Conservation (phyloP, 768 basidiomycete genomes). For the Pisolithus microcarpus region DNA sequence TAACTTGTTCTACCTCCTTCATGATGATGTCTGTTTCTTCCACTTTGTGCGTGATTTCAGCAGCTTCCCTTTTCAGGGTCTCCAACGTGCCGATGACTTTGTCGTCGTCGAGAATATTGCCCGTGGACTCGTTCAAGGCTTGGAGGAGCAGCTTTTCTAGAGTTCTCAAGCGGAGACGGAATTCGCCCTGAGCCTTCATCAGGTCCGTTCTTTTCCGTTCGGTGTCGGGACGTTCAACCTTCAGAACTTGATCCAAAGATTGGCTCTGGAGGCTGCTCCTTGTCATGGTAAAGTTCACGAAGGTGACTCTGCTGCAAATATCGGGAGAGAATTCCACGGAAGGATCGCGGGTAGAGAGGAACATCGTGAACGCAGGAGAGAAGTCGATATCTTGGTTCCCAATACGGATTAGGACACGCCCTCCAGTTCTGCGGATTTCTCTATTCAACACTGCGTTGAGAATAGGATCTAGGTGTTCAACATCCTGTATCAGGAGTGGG, state of each 20-base stretch:
- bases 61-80: constrained; percentile 92
- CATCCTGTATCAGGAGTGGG: constrained; percentile 94
- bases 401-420: constrained; percentile 92
- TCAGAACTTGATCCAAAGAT: constrained; percentile 93
- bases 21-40: constrained; percentile 95
- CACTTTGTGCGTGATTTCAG: constrained; percentile 91
- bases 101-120: constrained; percentile 98
- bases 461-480: constrained; percentile 95
- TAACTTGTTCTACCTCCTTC: constrained; percentile 94
- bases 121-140: constrained; percentile 92
- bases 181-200: constrained; percentile 98
- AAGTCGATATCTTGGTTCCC: constrained; percentile 99
- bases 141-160: constrained; percentile 89
- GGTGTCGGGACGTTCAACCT: constrained; percentile 94
- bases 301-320: constrained; percentile 94
- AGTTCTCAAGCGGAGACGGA: constrained; percentile 84
- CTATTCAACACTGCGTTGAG: constrained; percentile 95
- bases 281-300: constrained; percentile 98
- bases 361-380: constrained; percentile 99
- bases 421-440: constrained; percentile 92
- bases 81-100: constrained; percentile 96
- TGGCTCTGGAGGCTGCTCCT: constrained; percentile 97
- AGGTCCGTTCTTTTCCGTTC: constrained; percentile 93
- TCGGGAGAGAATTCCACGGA: constrained; percentile 98
- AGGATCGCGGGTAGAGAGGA: constrained; percentile 94